Percentiles rank a stretch among this genome's conserved stretches.
Evolutionary conservation across 2,329 filamentous ascomycete species (phyloP).

Genomic region (Fusarium cyanostomum): DNA sequence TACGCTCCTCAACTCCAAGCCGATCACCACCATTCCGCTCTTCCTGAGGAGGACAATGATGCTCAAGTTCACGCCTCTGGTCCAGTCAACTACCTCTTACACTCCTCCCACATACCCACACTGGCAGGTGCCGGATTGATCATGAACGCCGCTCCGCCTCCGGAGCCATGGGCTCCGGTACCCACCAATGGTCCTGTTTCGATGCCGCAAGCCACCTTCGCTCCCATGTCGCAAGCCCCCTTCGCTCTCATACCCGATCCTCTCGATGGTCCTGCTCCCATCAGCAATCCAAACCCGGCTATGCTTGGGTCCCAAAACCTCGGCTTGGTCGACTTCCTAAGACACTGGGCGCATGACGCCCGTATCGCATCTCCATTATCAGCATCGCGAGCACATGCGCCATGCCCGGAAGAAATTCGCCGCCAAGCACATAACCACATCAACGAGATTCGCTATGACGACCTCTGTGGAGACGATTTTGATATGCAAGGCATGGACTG

Average conservation of each 20-base stretch:
- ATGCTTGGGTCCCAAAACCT: conserved; percentile 61
- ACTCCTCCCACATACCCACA: conserved; percentile 17
- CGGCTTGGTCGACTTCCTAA: conserved; percentile 60
- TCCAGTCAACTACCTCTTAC: conserved; percentile 26
- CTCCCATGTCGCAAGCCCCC: background rate
- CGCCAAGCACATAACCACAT: conserved; percentile 39
- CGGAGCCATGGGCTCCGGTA: conserved; percentile 21
- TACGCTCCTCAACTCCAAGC: conserved; percentile 12
- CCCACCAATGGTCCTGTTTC: background rate
- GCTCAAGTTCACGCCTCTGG: conserved; percentile 10
- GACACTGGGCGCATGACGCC: conserved; percentile 56
- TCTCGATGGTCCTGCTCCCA: conserved; percentile 29
- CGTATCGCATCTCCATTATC: conserved; percentile 31
- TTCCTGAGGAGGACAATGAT: conserved; percentile 22
- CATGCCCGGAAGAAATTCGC: conserved; percentile 46
- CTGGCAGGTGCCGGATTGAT: conserved; percentile 9
- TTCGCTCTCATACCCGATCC: background rate
- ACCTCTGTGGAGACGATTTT: conserved; percentile 64
- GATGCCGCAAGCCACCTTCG: background rate
- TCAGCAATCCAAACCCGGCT: conserved; percentile 48
- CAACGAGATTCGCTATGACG: conserved; percentile 49
- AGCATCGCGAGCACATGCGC: conserved; percentile 40
- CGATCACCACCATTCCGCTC: conserved; percentile 15
- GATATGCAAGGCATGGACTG: conserved; percentile 71
- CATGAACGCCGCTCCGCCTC: conserved; percentile 33